Conservation (phyloP, 345 rosid species). For the Pistacia vera region DNA sequence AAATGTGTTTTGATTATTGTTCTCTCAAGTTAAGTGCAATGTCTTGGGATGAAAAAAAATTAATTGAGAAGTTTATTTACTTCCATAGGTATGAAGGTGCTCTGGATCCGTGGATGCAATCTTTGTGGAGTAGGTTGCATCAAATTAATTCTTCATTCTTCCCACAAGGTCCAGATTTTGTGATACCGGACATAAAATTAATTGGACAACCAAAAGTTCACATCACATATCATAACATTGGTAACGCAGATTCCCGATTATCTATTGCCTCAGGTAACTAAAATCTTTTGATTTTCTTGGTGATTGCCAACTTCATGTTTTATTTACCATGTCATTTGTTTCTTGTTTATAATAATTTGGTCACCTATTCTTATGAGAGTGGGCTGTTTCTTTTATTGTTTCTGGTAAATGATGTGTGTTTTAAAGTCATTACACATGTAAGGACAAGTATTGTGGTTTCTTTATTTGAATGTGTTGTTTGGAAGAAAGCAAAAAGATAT, state of each 20-base stretch:
- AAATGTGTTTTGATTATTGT: background rate
- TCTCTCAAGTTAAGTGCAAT: background rate
- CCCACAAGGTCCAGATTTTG: constrained; percentile 68
- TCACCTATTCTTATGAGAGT: background rate
- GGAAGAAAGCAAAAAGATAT: background rate
- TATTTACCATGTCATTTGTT: background rate
- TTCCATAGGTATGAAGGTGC: constrained; percentile 81
- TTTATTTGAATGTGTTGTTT: background rate
- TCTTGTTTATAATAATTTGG: background rate
- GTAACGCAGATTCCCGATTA: constrained; percentile 24
- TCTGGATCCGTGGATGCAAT: constrained; percentile 90
- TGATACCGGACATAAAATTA: constrained; percentile 41
- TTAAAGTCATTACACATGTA: background rate
- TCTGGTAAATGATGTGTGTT: background rate
- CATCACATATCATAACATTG: constrained; percentile 46
- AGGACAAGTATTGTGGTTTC: constrained; percentile 1
- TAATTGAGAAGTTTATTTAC: constrained; percentile 3
- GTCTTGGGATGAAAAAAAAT: background rate
- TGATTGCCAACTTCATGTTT: constrained; percentile 6
- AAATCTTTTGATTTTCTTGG: background rate
- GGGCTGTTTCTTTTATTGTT: background rate
- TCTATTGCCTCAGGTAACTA: constrained; percentile 51
- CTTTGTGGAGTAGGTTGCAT: constrained; percentile 70
- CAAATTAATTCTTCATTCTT: constrained; percentile 61
- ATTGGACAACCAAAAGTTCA: constrained; percentile 68